Evolutionary conservation across 805 yeast species (phyloP).

Genomic region (Starmerella stellata): DNA sequence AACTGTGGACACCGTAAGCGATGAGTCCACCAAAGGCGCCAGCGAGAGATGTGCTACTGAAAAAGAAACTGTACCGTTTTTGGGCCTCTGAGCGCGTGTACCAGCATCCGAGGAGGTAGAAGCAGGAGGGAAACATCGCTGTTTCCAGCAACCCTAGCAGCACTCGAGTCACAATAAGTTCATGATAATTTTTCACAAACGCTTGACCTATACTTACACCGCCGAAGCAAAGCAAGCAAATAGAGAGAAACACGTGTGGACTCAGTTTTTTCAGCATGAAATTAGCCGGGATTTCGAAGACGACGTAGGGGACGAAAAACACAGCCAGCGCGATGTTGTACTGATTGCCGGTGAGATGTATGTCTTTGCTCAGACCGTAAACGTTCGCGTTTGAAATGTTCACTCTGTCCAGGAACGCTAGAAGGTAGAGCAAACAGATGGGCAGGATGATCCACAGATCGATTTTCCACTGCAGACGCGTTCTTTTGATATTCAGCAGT

Average conservation of each 20-base stretch:
- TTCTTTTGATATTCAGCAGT: constrained; percentile 28
- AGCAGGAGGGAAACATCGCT: constrained; percentile 59
- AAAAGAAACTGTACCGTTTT: constrained; percentile 49
- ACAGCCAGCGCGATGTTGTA: constrained; percentile 49
- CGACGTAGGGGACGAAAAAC: constrained; percentile 52
- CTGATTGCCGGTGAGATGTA: constrained; percentile 38
- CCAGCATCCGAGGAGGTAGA: constrained; percentile 49
- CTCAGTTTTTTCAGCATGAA: constrained; percentile 37
- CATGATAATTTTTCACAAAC: constrained; percentile 39
- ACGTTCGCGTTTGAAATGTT: constrained; percentile 67
- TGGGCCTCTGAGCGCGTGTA: constrained; percentile 49
- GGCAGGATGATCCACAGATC: constrained; percentile 59
- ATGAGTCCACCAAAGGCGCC: constrained; percentile 67
- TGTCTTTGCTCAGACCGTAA: constrained; percentile 43
- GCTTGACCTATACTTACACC: constrained; percentile 49
- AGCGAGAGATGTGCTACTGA: constrained; percentile 53
- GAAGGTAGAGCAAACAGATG: constrained; percentile 54
- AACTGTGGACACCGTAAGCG: constrained; percentile 43
- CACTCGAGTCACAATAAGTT: constrained; percentile 43
- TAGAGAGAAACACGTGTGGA: constrained; percentile 49
- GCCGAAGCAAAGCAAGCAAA: constrained; percentile 46
- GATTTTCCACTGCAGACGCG: constrained; percentile 40
- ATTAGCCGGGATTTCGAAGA: constrained; percentile 48
- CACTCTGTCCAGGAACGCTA: constrained; percentile 65
- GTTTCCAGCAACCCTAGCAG: constrained; percentile 52